Evolutionary conservation across 2,329 filamentous ascomycete species (phyloP), one percentile per base, ranked within the genome.

Genomic region (Colletotrichum sp.): DNA sequence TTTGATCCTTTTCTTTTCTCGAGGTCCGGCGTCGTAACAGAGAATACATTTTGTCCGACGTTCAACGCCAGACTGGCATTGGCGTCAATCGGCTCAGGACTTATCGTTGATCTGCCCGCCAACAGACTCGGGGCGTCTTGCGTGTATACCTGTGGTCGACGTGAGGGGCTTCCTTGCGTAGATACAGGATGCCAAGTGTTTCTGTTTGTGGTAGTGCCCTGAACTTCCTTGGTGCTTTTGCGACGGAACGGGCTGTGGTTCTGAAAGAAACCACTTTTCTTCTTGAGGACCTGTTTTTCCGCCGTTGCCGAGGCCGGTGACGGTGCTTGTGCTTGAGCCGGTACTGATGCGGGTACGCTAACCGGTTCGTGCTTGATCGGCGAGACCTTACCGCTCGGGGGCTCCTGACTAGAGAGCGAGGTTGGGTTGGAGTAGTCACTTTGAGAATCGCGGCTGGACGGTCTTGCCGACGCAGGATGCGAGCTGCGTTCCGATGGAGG

Each of bases 1-100:
- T 82, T 84, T 74, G 72, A 82, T 13, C 86, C 82, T 6, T 67
- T 70, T 62, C 57, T 88, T 59, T 84, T 89, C 78, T 89, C 89
- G 78, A 89, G 90, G 76, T 96, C 95, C 0, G 95, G 93, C 10
- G 94, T 94, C 15, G 95, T 94, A 12, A 99, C 96, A 72, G 98
- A 93, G 81, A 99, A 98, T 13, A 99, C 95, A 80, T 99, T 99
- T 80, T 98, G 95, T 9, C 97, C 97, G 71, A 99, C 92, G 81
- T 98, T 98, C 32, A 99, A 89, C 77, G 98, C 96, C 80, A 99
- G 93, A 83, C 94, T 98, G 52, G 96, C 96, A 77, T 97, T 93
- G 72, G 96, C 96, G 82, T 98, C 97, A 49, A 97, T 96, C 2
- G 95, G 94, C 69, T 98, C 95, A 5, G 95, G 95, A 80, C 95